phyloP scores from a whole-genome alignment of 805 yeast genomes.

The Pichia membranifaciens region DNA sequence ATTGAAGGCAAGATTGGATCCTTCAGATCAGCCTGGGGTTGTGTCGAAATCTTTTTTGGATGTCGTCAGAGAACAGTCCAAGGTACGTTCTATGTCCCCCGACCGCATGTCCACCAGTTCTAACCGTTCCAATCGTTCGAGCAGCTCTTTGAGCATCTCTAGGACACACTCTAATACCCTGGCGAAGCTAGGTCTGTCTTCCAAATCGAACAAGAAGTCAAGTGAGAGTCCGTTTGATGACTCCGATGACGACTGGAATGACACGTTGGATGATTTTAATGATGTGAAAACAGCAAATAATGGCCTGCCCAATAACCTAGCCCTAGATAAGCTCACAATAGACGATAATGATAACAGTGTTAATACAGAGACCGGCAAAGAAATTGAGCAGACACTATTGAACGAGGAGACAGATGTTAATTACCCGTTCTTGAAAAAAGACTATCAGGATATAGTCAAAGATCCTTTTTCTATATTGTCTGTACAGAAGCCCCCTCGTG shows the following conservation, averaged over 20 bases:
- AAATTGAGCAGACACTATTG: neutral
- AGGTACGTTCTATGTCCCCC: conserved; percentile 7
- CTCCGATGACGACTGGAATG: conserved; percentile 15
- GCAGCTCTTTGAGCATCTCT: conserved; percentile 9
- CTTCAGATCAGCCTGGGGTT: conserved; percentile 12
- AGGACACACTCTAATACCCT: conserved; percentile 10
- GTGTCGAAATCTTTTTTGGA: conserved; percentile 13
- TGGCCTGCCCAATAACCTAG: neutral
- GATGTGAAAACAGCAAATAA: neutral
- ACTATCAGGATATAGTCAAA: conserved; percentile 35
- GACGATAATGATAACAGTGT: neutral
- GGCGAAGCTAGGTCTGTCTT: conserved; percentile 5
- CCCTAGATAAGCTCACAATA: neutral
- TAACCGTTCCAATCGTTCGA: conserved; percentile 2
- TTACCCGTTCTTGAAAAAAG: conserved; percentile 24
- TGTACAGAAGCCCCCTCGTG: conserved; percentile 25
- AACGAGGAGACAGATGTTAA: conserved; percentile 15
- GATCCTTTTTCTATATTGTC: conserved; percentile 38
- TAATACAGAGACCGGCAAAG: conserved; percentile 2
- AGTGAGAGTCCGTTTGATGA: conserved; percentile 4
- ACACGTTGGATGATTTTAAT: conserved; percentile 6
- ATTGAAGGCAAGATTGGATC: conserved; percentile 9
- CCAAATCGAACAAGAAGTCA: neutral
- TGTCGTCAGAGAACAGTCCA: conserved; percentile 9
- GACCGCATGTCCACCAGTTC: conserved; percentile 9